Base-by-base conservation (phyloP, 441 rosid species). In the Corymbia citriodora region DNA sequence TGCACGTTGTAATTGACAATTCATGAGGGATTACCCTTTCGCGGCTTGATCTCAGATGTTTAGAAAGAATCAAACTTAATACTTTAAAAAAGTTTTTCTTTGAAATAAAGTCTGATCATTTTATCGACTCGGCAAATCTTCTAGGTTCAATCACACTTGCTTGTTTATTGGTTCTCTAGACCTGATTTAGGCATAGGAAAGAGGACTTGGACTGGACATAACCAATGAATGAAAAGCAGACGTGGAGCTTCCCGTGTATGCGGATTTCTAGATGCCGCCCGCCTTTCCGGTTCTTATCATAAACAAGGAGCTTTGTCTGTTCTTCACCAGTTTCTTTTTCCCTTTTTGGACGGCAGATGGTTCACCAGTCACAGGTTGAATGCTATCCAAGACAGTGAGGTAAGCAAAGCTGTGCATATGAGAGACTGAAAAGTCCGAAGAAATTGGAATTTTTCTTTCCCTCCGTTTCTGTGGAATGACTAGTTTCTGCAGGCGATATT, bases 1-100 rank as follows among this genome's bases (percentile, higher is more conserved):
- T 40, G 52, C 85, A 7, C 1, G 18, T 79, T 8, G n/a, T 45
- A 21, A 45, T 45, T 7, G 85, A 45, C 11, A 18, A 79, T 40
- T 45, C 85, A 0, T 0, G 17, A 40, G 52, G 18, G 0, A 79
- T 25, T 2, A 12, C 52, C 11, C 45, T 7, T 1, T 79, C 2
- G 85, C n/a, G 10, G 85, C n/a, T 79, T 0, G 16, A 79, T 45
- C 52, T 74, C 83, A 40, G 27, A 70, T 10, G 83, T 74, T 74
- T 79, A 45, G 52, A 14, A 23, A 45, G n/a, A 79, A 72, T 19
- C 82, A 19, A 36, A 19, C 25, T 36, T 3, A 36, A 36, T 27
- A 23, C 52, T 45, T 45, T 0, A 45, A 13, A 45, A 27, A 23
- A 7, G 85, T 13, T 45, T 23, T 79, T 79, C 52, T 23, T 40